These are phyloP conservation scores for Cryptosporidium xiaoi DNA, from an alignment of 169 alveolate species.

Conservation along the genomic window DNA sequence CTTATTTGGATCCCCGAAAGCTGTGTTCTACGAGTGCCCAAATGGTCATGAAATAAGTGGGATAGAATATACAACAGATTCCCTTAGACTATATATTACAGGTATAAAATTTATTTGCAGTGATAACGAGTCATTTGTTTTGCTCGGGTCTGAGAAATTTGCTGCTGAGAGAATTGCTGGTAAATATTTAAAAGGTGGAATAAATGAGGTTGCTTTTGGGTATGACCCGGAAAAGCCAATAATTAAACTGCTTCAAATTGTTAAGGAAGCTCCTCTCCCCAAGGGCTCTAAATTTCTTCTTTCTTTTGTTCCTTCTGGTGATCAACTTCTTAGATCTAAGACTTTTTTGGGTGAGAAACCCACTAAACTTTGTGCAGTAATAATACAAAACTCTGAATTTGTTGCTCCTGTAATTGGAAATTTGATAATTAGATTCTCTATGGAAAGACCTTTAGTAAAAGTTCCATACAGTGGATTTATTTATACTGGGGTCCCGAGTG, in stretches of 20 bases:
- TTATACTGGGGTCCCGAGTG: conserved; percentile 50
- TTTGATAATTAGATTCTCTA: conserved; percentile 18
- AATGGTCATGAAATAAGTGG: conserved; percentile 17
- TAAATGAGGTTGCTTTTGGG: conserved; percentile 69
- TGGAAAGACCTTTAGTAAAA: conserved; percentile 27
- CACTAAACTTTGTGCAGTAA: conserved; percentile 45
- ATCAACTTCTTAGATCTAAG: conserved; percentile 19
- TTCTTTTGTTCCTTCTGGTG: conserved; percentile 35
- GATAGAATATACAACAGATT: conserved; percentile 46
- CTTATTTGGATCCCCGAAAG: conserved; percentile 37
- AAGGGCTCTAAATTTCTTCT: conserved; percentile 32
- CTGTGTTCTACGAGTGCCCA: conserved; percentile 22
- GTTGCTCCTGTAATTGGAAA: conserved; percentile 52
- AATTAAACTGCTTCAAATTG: conserved; percentile 26
- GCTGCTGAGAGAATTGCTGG: neutral
- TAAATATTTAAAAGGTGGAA: conserved; percentile 28
- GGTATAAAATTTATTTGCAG: conserved; percentile 52
- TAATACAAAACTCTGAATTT: conserved; percentile 18
- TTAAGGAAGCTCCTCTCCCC: conserved; percentile 51
- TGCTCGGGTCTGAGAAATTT: conserved; percentile 44
- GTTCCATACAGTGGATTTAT: conserved; percentile 26
- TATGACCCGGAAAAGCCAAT: conserved; percentile 50
- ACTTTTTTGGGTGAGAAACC: conserved; percentile 58
- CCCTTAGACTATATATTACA: conserved; percentile 28
- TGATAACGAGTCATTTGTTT: conserved; percentile 12